These are phyloP conservation scores for Jatropha podagrica DNA, from an alignment of 441 rosid genomes.

Conservation along the genomic window DNA sequence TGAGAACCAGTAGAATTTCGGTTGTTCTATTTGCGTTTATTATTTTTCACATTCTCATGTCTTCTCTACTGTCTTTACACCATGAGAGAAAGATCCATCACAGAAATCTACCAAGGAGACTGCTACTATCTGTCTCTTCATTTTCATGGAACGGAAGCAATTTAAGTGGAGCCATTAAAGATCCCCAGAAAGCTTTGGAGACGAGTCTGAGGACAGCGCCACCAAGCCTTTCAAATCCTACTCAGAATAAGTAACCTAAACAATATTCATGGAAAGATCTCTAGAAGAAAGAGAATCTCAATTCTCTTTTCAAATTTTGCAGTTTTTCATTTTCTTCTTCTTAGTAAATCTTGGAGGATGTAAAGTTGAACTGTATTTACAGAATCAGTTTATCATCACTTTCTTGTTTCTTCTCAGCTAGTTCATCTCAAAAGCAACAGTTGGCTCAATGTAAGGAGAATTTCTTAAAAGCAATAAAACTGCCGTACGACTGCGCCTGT, in stretches of 20 bases:
- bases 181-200: slow-evolving; percentile 36
- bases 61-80: slow-evolving; percentile 29
- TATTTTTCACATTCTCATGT: slow-evolving; percentile 32
- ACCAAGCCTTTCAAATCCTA: slow-evolving; percentile 52
- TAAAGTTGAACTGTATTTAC: not conserved
- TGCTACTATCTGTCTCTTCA: slow-evolving; percentile 35
- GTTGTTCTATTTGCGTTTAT: slow-evolving; percentile 33
- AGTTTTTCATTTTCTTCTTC: slow-evolving; percentile 18
- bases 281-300: slow-evolving; percentile 30
- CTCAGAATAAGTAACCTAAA: slow-evolving; percentile 44
- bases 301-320: slow-evolving; percentile 42
- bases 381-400: no score
- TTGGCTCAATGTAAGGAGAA: no score
- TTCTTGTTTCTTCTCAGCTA: no score
- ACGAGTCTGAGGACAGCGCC: slow-evolving; percentile 52
- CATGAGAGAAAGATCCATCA: slow-evolving; percentile 26
- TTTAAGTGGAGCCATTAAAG: slow-evolving; percentile 30
- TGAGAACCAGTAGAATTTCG: slow-evolving; percentile 33
- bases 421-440: no score
- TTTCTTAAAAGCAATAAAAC: no score
- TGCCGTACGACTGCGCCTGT: no score
- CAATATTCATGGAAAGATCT: slow-evolving; percentile 29
- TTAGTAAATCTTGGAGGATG: not conserved
- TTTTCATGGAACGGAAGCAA: slow-evolving; percentile 32
- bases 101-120: slow-evolving; percentile 38